Evolutionary conservation across 2,329 filamentous ascomycete species (phyloP).

Genomic region (Aspergillus clavatus): DNA sequence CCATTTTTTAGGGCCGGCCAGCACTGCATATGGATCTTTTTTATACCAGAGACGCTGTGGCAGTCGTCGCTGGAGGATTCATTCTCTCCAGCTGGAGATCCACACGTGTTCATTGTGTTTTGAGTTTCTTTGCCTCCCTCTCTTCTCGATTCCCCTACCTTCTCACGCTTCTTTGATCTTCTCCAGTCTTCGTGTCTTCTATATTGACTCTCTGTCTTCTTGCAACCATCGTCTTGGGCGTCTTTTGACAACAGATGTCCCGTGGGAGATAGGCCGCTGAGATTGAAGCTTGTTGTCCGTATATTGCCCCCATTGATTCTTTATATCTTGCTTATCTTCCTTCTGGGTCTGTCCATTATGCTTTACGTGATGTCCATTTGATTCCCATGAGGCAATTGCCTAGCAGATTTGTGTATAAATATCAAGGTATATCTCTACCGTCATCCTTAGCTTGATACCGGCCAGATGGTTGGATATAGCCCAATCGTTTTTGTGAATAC

Average conservation of each 20-base stretch:
- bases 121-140: not conserved
- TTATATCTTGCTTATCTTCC: slow-evolving; percentile 6
- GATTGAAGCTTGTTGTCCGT: not conserved
- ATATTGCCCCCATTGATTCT: slow-evolving; percentile 7
- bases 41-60: not conserved
- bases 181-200: not conserved
- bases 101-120: not conserved
- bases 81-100: not conserved
- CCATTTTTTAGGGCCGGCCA: not conserved
- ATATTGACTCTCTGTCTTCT: no score
- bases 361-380: slow-evolving; percentile 9
- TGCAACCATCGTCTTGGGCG: no score
- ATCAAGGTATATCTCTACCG: slow-evolving; percentile 11
- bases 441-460: not conserved
- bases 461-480: not conserved
- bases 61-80: not conserved
- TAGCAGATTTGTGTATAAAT: slow-evolving; percentile 19
- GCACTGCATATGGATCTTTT: not conserved
- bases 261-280: not conserved
- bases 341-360: slow-evolving; percentile 1
- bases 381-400: slow-evolving; percentile 18
- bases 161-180: not conserved
- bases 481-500: not conserved
- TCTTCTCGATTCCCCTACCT: no score
- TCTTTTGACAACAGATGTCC: no score